Base-by-base conservation (phyloP, 2,329 filamentous ascomycete species). In the Tolypocladium amazonense region DNA sequence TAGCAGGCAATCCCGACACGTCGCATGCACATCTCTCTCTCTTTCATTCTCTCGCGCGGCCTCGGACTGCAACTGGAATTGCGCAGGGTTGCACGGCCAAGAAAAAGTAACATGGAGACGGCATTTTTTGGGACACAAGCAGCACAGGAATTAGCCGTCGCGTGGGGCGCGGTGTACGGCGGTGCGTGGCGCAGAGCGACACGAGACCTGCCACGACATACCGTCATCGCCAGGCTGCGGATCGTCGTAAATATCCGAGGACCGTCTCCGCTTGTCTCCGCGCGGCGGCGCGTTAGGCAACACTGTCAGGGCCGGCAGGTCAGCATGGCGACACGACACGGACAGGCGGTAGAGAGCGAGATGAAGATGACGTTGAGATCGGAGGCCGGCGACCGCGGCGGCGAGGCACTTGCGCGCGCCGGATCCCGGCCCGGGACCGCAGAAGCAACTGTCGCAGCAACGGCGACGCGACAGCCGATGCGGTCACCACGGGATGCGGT, bases 221-320 rank as follows among this genome's bases (percentile, higher is more conserved):
- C 89, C 86, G 81, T 89, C 85, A 77, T 88, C 83, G 79, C 85
- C 86, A 72, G 84, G 65, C 63, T 68, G 67, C 61, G 65, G 64
- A 62, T 65, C 82, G 73, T 79, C 81, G 75, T 86, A 84, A 61
- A 73, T 77, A 68, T 89, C 84, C 68, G 88, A 88, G 65, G 90
- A 92, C 65, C 88, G 87, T 79, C 85, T 89, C 74, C 90, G 84
- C 79, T 95, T 95, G 68, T 87, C 77, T 67, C 89, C 88, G 73
- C 89, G 86, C 65, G 86, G 69, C 75, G 71, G 77, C 79, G 74
- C 78, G 67, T 75, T 75, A 72, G 75, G 78, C 74, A 75, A 73
- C 74, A 76, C 84, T 81, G 65, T 61, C 35, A 60, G 58, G 58
- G 54, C 54, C 56, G 50, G 37, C 50, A 30, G 37, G 62, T 74